Evolutionary conservation across 768 basidiomycete genomes (phyloP), one percentile per base, ranked within the genome.

Genomic region (Tylopilus intermedius): DNA sequence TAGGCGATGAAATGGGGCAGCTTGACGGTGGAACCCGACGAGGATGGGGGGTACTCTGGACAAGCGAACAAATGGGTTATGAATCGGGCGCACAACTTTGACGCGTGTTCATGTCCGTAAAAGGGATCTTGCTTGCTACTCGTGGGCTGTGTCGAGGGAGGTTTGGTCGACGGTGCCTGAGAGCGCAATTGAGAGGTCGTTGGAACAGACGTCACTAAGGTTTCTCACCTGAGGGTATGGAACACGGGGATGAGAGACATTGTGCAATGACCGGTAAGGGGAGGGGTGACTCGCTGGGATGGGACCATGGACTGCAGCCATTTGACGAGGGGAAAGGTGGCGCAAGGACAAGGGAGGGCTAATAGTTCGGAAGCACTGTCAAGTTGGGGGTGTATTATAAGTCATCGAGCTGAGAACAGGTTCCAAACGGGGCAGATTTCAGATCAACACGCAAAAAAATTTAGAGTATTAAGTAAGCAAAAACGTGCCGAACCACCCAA

Each of bases 51-150:
- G 27, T 83, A 76, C 55, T 93, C 89, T 2, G 92, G 93, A 63
- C 93, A 95, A 0, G 84, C 82, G 63, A 94, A 94, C 0, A 94
- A 77, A 48, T 90, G 86, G 0, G 86, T 86, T 21, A 95, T 91
- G 65, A 94, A 94, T 0, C 87, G 78, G 0, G 79, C 83, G 47
- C 85, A 83, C 43, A 91, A 70, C 18, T 80, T 79, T 0, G 91
- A 84, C 0, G 82, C 73, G 21, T 73, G 71, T 66, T 90, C 88
- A 66, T 94, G 88, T 37, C 93, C 91, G 55, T 69, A 67, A 27
- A 67, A 69, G 53, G 57, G 62, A 26, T 69, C 67, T 8, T 61
- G 59, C 8, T 30, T 30, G 30, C 66, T 62, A 8, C 51, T 53
- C 0, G 62, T 49, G 4, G 67, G 69, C 50, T 71, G 69, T 3